These are phyloP conservation scores for Scleromitrula shiraiana DNA, from an alignment of 2,329 filamentous ascomycete species.

Conservation along the genomic window DNA sequence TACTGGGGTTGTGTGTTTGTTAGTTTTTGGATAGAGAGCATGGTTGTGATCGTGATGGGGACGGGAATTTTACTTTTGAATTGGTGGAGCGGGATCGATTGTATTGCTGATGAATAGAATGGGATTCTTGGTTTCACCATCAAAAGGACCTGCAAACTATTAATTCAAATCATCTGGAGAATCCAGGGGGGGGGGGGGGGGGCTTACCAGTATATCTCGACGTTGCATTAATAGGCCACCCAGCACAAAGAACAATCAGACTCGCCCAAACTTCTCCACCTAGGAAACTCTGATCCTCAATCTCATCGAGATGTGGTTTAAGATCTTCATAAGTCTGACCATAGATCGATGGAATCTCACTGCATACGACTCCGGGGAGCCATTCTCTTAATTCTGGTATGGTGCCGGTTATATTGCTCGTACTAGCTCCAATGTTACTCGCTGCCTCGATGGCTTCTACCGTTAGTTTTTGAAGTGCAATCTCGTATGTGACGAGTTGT, in stretches of 20 bases:
- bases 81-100: slow-evolving; percentile 28
- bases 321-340: not conserved
- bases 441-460: not conserved
- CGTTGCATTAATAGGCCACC: slow-evolving; percentile 26
- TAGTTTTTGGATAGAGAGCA: not conserved
- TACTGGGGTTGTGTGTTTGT: slow-evolving; percentile 9
- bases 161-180: not conserved
- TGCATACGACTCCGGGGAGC: not conserved
- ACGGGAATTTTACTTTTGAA: slow-evolving; percentile 13
- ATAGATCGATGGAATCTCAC: not conserved
- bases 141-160: slow-evolving; percentile 24
- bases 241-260: slow-evolving; percentile 29
- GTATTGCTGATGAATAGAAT: slow-evolving; percentile 31
- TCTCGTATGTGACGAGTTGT: not conserved
- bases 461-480: not conserved
- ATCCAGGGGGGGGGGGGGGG: not conserved
- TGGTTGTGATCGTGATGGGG: not conserved
- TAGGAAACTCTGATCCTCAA: slow-evolving; percentile 31
- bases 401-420: not conserved
- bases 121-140: slow-evolving; percentile 28
- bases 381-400: not conserved
- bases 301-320: not conserved
- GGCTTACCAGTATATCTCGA: slow-evolving; percentile 14
- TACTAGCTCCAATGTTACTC: not conserved
- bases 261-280: slow-evolving; percentile 36